Evolutionary conservation across 2,329 filamentous ascomycete genomes (phyloP).

Genomic region (Capronia coronata): DNA sequence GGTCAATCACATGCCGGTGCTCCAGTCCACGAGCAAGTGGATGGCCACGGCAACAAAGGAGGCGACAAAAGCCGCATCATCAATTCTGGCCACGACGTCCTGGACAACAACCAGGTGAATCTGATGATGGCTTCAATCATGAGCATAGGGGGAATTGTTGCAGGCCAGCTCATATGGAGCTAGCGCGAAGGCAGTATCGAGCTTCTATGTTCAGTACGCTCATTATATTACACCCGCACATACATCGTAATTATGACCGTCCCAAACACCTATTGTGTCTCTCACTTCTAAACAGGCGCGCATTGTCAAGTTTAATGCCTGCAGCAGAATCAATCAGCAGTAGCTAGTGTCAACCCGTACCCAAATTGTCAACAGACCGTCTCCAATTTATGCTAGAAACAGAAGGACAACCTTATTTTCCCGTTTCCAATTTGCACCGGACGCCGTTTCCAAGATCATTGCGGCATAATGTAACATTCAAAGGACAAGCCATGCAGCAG

Average conservation of each 20-base stretch:
- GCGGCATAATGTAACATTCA: slow-evolving; percentile 1
- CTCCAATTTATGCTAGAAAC: not conserved
- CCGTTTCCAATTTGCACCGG: slow-evolving; percentile 1
- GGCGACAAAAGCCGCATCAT: slow-evolving; percentile 53
- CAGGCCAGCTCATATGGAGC: slow-evolving; percentile 33
- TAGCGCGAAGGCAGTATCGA: not conserved
- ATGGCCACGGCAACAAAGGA: slow-evolving; percentile 28
- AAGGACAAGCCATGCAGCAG: slow-evolving; percentile 8
- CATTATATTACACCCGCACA: not conserved
- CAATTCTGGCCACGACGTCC: slow-evolving; percentile 62
- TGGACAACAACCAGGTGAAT: slow-evolving; percentile 96
- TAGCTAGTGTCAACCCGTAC: too few species aligned
- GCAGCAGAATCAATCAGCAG: slow-evolving; percentile 3
- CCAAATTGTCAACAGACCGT: not conserved
- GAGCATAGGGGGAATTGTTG: slow-evolving; percentile 69
- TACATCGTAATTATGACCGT: not conserved
- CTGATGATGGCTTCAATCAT: slow-evolving; percentile 79
- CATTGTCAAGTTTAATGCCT: not conserved
- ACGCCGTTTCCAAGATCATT: slow-evolving; percentile 1
- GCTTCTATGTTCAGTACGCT: not conserved
- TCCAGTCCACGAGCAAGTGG: slow-evolving; percentile 4
- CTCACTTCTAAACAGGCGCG: not conserved
- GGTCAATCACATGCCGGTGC: slow-evolving; percentile 9
- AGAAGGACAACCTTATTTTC: not conserved
- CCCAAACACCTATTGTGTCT: not conserved